Base-by-base conservation (phyloP, 78 protist genomes). In the Protostelium mycophagum region DNA sequence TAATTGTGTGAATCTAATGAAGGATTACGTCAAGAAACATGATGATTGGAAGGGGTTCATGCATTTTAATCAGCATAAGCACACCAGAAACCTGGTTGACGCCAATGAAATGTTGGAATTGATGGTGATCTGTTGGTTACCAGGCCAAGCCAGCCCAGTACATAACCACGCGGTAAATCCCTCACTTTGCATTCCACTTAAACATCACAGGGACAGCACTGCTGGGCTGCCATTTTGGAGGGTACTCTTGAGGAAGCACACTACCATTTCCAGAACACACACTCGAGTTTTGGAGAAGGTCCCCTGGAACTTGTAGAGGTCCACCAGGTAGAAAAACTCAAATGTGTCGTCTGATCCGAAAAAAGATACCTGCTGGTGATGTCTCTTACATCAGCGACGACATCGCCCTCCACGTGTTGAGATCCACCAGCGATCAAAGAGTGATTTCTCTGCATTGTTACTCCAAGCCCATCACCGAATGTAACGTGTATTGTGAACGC, bases 311-410 rank as follows among this genome's bases (percentile, higher is more conserved):
- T 73, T 35, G 86, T 86, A 31, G 63, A 88, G 39, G 39, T 83
- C 28, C 83, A 87, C 5, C 88, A 91, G 34, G 89, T 91, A 37
- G n/a, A n/a, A n/a, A n/a, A n/a, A n/a, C n/a, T n/a, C n/a, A n/a
- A n/a, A n/a, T n/a, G n/a, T n/a, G n/a, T n/a, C n/a, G n/a, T n/a
- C n/a, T n/a, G n/a, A n/a, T n/a, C n/a, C n/a, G n/a, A n/a, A n/a
- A n/a, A n/a, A n/a, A n/a, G n/a, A n/a, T n/a, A n/a, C n/a, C n/a
- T 38, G 35, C 88, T 35, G 94, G 94, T 34, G 73, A 91, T 9
- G 94, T 91, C 83, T 91, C 92, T 37, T 91, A 88, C 83, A 91
- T 91, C 73, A 91, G 92, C 35, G 94, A 91, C 35, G 94, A 91
- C n/a, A 91, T 91, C 10, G 94, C 94, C 28, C 38, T 91, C 29